Evolutionary conservation across 352 stramenopile species (phyloP).

Genomic region (Phytophthora capsici): DNA sequence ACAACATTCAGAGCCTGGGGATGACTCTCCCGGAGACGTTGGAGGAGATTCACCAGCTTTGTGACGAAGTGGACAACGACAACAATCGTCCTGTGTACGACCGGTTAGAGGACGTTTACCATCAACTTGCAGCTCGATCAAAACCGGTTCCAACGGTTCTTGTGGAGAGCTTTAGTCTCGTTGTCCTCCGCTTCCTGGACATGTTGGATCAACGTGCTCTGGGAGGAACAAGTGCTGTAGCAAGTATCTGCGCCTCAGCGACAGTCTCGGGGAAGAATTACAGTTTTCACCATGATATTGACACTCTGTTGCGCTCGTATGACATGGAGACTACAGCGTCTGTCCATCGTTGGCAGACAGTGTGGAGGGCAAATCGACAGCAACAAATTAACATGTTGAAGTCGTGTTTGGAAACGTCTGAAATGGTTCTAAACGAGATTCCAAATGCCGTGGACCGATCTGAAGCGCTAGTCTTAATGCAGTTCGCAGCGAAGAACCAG

Average conservation of each 20-base stretch:
- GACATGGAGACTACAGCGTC: conserved; percentile 4
- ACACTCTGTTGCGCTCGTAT: conserved; percentile 7
- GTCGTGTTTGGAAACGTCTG: conserved; percentile 9
- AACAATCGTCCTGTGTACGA: conserved; percentile 14
- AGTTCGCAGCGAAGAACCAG: conserved; percentile 11
- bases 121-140: conserved; percentile 4
- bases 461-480: conserved; percentile 14
- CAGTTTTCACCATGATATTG: conserved; percentile 28
- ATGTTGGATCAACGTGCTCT: conserved; percentile 13
- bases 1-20: conserved; percentile 21
- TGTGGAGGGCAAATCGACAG: conserved; percentile 7
- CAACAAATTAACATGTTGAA: not conserved
- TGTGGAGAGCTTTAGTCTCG: conserved; percentile 18
- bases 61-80: not conserved
- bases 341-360: conserved; percentile 12
- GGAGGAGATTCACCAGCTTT: conserved; percentile 15
- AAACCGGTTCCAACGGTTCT: not conserved
- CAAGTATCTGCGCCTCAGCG: conserved; percentile 13
- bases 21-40: conserved; percentile 18
- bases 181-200: conserved; percentile 20
- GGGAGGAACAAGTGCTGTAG: not conserved
- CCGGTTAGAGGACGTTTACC: conserved; percentile 18
- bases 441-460: conserved; percentile 14
- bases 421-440: conserved; percentile 5
- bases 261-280: conserved; percentile 26